These are phyloP conservation scores for Pontederia crassipes DNA, from an alignment of 176 grass and related monocot genomes.

Conservation along the genomic window DNA sequence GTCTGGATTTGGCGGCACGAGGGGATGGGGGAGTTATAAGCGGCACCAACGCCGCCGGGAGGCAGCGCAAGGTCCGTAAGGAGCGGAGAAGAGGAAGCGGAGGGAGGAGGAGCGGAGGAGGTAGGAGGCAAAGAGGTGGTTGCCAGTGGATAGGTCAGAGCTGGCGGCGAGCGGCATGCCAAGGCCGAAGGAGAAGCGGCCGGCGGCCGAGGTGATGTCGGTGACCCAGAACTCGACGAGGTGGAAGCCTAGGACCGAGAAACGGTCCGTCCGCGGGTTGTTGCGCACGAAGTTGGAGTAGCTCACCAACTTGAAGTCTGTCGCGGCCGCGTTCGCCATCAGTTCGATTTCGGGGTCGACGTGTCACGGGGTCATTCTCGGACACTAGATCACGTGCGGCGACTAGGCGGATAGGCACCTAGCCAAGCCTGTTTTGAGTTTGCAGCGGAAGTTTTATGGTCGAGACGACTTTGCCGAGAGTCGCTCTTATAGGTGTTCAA, in stretches of 20 bases:
- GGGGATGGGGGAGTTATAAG: not conserved
- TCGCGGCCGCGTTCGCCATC: not conserved
- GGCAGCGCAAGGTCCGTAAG: slow-evolving; percentile 28
- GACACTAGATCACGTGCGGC: no score
- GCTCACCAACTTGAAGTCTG: slow-evolving; percentile 30
- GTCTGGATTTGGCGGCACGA: slow-evolving; percentile 93
- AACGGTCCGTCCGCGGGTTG: slow-evolving; percentile 53
- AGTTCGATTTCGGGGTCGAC: no score
- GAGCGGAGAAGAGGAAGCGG: slow-evolving; percentile 75
- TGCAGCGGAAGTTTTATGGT: no score
- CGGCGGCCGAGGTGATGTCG: slow-evolving; percentile 47
- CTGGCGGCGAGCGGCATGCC: slow-evolving; percentile 53
- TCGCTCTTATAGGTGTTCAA: no score
- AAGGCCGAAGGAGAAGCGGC: slow-evolving; percentile 73
- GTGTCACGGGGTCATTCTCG: no score
- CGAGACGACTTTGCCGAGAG: no score
- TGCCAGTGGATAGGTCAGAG: slow-evolving; percentile 85
- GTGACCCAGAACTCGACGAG: slow-evolving; percentile 84
- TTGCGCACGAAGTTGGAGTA: slow-evolving; percentile 23
- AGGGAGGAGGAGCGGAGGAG: slow-evolving; percentile 63
- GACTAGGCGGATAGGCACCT: no score
- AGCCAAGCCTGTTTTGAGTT: no score
- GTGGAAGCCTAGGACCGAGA: slow-evolving; percentile 58
- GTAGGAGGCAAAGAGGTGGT: slow-evolving; percentile 66
- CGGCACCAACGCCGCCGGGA: slow-evolving; percentile 18